These are phyloP conservation scores for Ascochyta lentis DNA, from an alignment of 2,329 filamentous ascomycete species.

Conservation along the genomic window DNA sequence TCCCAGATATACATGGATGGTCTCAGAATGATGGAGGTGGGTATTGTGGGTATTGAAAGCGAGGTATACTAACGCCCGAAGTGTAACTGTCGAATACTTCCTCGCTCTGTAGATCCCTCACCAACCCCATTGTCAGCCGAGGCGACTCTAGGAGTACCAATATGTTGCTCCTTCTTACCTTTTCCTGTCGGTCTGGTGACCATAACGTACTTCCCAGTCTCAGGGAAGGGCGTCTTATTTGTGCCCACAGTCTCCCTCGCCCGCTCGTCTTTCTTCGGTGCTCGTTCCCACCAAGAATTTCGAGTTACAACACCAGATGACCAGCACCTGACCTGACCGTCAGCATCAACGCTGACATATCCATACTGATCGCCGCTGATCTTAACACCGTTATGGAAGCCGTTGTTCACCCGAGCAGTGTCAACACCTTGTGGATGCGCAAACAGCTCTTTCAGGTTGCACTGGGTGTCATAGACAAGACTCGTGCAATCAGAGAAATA, in stretches of 20 bases:
- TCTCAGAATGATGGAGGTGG: too few species aligned
- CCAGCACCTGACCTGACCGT: slow-evolving; percentile 35
- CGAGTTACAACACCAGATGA: slow-evolving; percentile 9
- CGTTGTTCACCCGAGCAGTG: slow-evolving; percentile 7
- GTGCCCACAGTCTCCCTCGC: background rate
- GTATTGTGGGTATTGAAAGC: too few species aligned
- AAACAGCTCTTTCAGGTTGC: slow-evolving; percentile 39
- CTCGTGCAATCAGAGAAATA: slow-evolving; percentile 28
- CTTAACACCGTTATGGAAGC: slow-evolving; percentile 25
- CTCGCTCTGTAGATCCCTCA: too few species aligned
- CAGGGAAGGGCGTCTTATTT: slow-evolving; percentile 16
- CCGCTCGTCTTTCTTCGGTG: background rate
- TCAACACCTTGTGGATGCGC: slow-evolving; percentile 22
- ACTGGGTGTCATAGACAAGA: slow-evolving; percentile 32
- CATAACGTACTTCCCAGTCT: slow-evolving; percentile 31
- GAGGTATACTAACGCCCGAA: too few species aligned
- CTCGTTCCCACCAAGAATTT: slow-evolving; percentile 28
- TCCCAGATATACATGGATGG: too few species aligned
- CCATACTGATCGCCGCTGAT: slow-evolving; percentile 14
- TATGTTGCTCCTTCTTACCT: background rate
- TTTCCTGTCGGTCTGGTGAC: slow-evolving; percentile 17
- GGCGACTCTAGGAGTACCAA: background rate
- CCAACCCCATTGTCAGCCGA: background rate
- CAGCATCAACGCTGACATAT: slow-evolving; percentile 36
- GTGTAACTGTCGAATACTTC: too few species aligned